Evolutionary conservation across 2,329 filamentous ascomycete genomes (phyloP).

Genomic region (Venturia asperata): DNA sequence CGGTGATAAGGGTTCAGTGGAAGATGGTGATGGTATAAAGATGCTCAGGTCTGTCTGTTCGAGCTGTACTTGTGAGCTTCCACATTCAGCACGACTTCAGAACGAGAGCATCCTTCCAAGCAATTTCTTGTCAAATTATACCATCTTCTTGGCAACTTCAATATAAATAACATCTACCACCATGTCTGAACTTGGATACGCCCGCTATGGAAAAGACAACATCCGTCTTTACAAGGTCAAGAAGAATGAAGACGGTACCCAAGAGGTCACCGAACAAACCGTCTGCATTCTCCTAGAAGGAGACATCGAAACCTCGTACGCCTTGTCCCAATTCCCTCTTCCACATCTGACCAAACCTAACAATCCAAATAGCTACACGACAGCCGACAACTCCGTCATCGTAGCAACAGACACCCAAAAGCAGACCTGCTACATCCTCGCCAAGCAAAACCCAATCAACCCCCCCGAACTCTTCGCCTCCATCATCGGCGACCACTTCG

Average conservation of each 20-base stretch:
- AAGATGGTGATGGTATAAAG: neutral
- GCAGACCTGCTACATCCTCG: constrained; percentile 83
- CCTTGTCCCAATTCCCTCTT: neutral
- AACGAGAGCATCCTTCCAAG: neutral
- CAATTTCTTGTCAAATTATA: neutral
- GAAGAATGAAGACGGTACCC: constrained; percentile 67
- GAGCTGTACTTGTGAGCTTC: neutral
- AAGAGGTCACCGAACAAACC: constrained; percentile 91
- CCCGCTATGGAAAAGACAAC: constrained; percentile 92
- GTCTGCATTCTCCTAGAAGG: constrained; percentile 89
- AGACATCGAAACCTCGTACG: constrained; percentile 75
- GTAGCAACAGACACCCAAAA: constrained; percentile 98
- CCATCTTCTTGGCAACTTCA: neutral
- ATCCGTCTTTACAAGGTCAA: constrained; percentile 95
- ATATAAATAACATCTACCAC: constrained; percentile 19
- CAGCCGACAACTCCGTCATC: constrained; percentile 88
- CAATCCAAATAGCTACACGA: constrained; percentile 62
- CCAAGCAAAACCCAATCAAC: constrained; percentile 85
- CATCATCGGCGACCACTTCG: constrained; percentile 79
- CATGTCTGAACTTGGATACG: constrained; percentile 46
- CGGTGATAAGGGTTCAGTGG: neutral
- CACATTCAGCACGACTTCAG: neutral
- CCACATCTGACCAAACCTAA: constrained; percentile 18
- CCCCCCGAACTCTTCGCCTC: constrained; percentile 88
- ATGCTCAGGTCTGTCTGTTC: neutral